Evolutionary conservation across 768 basidiomycete genomes (phyloP).

Genomic region (Panaeolus papilionaceus): DNA sequence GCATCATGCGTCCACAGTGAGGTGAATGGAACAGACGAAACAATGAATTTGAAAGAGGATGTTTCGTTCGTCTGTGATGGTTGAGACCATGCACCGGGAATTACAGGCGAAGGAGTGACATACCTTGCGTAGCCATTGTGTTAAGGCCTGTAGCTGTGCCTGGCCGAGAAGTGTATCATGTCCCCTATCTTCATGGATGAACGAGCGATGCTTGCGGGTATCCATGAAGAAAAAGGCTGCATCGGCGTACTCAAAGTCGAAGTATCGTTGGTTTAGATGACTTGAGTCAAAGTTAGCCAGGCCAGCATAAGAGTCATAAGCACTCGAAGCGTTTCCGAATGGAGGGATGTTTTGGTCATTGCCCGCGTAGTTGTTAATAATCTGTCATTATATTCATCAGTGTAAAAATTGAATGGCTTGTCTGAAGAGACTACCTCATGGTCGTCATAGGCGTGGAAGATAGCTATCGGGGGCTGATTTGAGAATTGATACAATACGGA

Average conservation of each 20-base stretch:
- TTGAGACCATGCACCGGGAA: neutral
- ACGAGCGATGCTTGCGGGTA: conserved; percentile 64
- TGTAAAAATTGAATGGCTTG: neutral
- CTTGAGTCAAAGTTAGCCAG: conserved; percentile 65
- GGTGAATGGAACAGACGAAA: conserved; percentile 77
- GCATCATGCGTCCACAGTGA: conserved; percentile 73
- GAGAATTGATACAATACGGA: too few relatives aligned
- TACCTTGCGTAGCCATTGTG: conserved; percentile 67
- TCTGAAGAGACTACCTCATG: conserved; percentile 55
- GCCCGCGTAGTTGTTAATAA: conserved; percentile 73
- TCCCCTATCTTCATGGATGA: conserved; percentile 44
- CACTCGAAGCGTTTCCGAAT: conserved; percentile 62
- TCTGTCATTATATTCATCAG: conserved; percentile 37
- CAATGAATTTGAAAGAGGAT: conserved; percentile 78
- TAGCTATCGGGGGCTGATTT: conserved; percentile 44
- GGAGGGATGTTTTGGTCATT: conserved; percentile 57
- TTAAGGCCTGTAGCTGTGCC: conserved; percentile 62
- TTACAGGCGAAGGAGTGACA: neutral
- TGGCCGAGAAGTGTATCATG: conserved; percentile 74
- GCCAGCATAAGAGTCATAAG: conserved; percentile 69
- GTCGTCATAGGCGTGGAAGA: conserved; percentile 75
- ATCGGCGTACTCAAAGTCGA: conserved; percentile 69
- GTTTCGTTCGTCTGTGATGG: conserved; percentile 64
- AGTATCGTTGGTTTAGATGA: conserved; percentile 54
- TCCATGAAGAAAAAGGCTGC: conserved; percentile 82